phyloP scores from a whole-genome alignment of 2,329 filamentous ascomycete species.

The Penicillium psychrosexuale region DNA sequence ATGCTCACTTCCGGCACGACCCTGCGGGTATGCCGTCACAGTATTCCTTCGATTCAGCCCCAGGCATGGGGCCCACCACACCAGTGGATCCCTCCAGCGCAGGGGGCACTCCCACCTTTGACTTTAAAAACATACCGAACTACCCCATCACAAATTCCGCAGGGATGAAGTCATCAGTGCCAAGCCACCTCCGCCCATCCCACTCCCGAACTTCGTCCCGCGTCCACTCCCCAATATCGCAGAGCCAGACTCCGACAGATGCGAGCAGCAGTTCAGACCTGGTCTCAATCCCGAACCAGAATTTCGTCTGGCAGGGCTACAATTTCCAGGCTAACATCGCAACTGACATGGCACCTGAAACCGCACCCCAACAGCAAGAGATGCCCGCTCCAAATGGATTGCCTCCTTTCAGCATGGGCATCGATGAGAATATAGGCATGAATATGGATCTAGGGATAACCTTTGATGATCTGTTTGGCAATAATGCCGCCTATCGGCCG shows the following conservation, averaged over 20 bases:
- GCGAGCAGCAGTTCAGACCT: conserved; percentile 40
- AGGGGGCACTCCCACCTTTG: conserved; percentile 26
- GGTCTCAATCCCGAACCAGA: conserved; percentile 42
- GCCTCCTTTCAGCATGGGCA: conserved; percentile 26
- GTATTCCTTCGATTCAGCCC: conserved; percentile 25
- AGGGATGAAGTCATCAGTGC: conserved; percentile 27
- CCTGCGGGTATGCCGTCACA: conserved; percentile 15
- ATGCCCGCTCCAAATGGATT: conserved; percentile 19
- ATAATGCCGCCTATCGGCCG: conserved; percentile 26
- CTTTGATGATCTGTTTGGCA: conserved; percentile 44
- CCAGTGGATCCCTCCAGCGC: conserved; percentile 16
- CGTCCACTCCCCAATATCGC: conserved; percentile 35
- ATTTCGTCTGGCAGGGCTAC: conserved; percentile 43
- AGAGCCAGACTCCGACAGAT: conserved; percentile 33
- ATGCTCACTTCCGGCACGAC: conserved; percentile 40
- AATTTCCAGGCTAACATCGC: conserved; percentile 30
- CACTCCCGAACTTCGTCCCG: conserved; percentile 27
- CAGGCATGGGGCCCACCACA: conserved; percentile 17
- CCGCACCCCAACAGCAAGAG: conserved; percentile 22
- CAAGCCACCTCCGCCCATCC: conserved; percentile 29
- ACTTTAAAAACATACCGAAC: conserved; percentile 28
- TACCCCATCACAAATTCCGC: conserved; percentile 22
- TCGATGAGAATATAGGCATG: conserved; percentile 31
- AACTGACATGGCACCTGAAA: conserved; percentile 15
- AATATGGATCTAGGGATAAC: conserved; percentile 36